These are phyloP conservation scores for Solanum arcanum DNA, from an alignment of 257 asterid genomes.

Conservation along the genomic window DNA sequence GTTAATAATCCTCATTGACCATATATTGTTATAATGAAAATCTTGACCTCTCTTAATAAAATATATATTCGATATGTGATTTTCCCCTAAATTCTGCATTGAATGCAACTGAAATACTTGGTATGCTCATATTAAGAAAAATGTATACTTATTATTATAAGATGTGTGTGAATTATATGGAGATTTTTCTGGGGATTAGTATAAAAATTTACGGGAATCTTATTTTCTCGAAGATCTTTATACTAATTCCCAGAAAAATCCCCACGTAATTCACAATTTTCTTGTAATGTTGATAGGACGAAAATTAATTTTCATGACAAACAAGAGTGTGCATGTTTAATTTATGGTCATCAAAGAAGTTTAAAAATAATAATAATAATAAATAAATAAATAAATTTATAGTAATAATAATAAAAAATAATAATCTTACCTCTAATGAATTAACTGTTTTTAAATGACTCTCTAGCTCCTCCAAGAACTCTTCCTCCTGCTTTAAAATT, in stretches of 20 bases:
- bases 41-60: not conserved
- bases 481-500: conserved; percentile 32
- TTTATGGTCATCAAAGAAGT: not conserved
- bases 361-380: not conserved
- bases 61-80: not conserved
- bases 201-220: too few relatives aligned
- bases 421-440: conserved; percentile 28
- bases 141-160: not conserved
- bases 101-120: not conserved
- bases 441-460: conserved; percentile 10
- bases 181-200: too few relatives aligned
- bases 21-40: not conserved
- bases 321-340: not conserved
- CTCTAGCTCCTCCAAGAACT: conserved; percentile 28
- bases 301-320: not conserved
- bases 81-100: not conserved
- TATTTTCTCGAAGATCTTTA: too few relatives aligned
- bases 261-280: too few relatives aligned
- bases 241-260: too few relatives aligned
- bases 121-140: not conserved
- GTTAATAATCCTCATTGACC: not conserved
- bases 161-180: not conserved
- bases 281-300: not conserved
- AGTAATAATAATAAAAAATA: too few relatives aligned
- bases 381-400: not conserved